Evolutionary conservation across 2,329 filamentous ascomycete genomes (phyloP).

Genomic region (Curvularia sp.): DNA sequence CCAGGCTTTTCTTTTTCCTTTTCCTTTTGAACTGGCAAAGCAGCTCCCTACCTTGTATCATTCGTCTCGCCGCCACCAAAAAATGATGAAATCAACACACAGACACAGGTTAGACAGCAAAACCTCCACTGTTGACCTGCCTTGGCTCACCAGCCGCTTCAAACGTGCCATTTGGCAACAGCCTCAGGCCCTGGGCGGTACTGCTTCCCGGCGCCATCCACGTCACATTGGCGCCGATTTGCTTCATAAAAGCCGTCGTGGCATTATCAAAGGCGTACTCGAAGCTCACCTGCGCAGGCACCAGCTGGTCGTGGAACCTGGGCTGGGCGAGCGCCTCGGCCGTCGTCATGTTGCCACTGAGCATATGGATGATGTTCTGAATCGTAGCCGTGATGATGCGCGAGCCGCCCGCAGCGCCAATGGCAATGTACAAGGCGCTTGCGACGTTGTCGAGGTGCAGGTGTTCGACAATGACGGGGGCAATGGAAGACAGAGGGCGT

Average conservation of each 20-base stretch:
- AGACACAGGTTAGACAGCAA: conserved; percentile 55
- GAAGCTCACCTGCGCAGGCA: conserved; percentile 72
- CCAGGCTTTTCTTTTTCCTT: too few relatives aligned
- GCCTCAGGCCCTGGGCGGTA: conserved; percentile 73
- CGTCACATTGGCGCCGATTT: conserved; percentile 73
- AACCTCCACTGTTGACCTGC: conserved; percentile 73
- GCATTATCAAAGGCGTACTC: conserved; percentile 73
- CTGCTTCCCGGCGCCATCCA: conserved; percentile 71
- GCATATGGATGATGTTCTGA: conserved; percentile 74
- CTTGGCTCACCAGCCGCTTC: conserved; percentile 80
- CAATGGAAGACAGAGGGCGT: conserved; percentile 82
- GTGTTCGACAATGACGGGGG: conserved; percentile 77
- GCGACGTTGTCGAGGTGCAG: conserved; percentile 58
- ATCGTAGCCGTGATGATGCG: conserved; percentile 83
- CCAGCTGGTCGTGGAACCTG: conserved; percentile 81
- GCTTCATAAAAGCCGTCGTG: conserved; percentile 68
- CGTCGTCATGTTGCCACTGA: conserved; percentile 70
- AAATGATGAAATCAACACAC: not conserved
- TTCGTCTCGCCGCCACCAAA: not conserved
- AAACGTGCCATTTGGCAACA: conserved; percentile 70
- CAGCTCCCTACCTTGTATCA: too few relatives aligned
- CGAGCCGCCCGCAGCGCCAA: conserved; percentile 81
- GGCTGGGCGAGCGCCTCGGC: conserved; percentile 69
- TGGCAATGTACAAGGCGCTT: conserved; percentile 66
- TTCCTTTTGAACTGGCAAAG: not conserved